Base-by-base conservation (phyloP, 805 yeast genomes). In the Kuraishia hungarica region DNA sequence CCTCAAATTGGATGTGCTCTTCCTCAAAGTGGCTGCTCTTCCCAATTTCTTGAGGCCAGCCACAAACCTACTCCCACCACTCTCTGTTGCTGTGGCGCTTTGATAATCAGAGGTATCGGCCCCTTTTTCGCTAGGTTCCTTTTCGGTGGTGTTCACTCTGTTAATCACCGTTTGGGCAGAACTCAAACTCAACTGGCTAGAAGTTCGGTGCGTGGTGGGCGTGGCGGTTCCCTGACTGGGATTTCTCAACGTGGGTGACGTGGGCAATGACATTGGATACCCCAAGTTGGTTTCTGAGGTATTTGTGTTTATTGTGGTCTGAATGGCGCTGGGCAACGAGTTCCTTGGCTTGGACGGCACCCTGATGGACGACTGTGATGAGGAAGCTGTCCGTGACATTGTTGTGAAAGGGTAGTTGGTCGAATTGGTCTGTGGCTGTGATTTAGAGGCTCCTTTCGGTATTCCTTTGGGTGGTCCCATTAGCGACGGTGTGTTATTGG, bases 31-130 rank as follows among this genome's bases (percentile, higher is more conserved):
- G 8, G 52, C 57, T 19, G 29, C 52, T n/a, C 53, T 19, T 7
- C 62, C 53, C 15, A 62, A 43, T 26, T 57, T 58, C 35, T 56
- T 53, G 1, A 62, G 26, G 0, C 64, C 61, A 17, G 59, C 55
- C 7, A 53, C 57, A 15, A 55, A 35, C 28, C 22, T 47, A 46
- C 29, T 48, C 51, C 23, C 20, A 13, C 29, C 48, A 22, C 46
- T 52, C 43, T 39, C 26, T 17, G 28, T 39, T 7, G 49, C 11
- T 35, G 43, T 35, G n/a, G 43, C 17, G n/a, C 43, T 35, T 4
- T 35, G 43, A 4, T 2, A 35, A 13, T 35, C 43, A 35, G 43
- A 35, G 17, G 15, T 6, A 13, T 35, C 43, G 6, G 35, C 11
- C 35, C n/a, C n/a, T n/a, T n/a, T n/a, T n/a, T n/a, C n/a, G n/a